Base-by-base conservation (phyloP, 1,284 basidiomycete genomes). In the Papiliotrema nemorosa region DNA sequence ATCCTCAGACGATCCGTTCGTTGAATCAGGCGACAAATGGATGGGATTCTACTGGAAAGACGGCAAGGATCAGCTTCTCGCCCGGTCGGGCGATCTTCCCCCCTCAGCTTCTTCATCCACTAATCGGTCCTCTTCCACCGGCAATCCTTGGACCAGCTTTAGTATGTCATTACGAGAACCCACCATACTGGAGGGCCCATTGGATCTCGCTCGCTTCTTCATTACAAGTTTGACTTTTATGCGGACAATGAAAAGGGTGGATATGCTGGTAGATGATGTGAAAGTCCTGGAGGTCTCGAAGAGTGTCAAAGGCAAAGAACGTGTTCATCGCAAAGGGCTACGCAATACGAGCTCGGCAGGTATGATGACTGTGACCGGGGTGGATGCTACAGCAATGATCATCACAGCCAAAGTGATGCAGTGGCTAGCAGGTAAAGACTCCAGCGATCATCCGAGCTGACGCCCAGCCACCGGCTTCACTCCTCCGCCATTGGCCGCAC, bases 41-140 rank as follows among this genome's bases (percentile, higher is more conserved):
- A 96, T 96, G 91, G 88, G 87, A 2, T 97, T 98, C 72, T 89
- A 96, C 70, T 98, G 92, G 92, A 93, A 92, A 69, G 87, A 89
- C 62, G 85, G 86, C 62, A 88, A 87, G 64, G 90, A 94, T 64
- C 70, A 87, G 82, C 78, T 93, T 1, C 85, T 85, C 53, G 89
- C 87, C 14, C 82, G 89, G 29, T 81, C 87, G 33, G 90, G 89
- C 3, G 71, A 78, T 41, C 76, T 88, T 6, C 83, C 84, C 2
- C 72, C 77, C 1, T 66, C 71, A 13, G 63, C 74, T 29, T 45
- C 53, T 52, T 4, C 64, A 54, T 48, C 55, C 0, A n/a, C 56
- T 7, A 5, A 48, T 29, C 52, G 59, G 76, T 46, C 58, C 0
- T 59, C 68, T 4, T 42, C 59, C 5, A 68, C 69, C 0, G 73